A percentile compares a stretch with the other conserved stretches of the same genome.
Evolutionary conservation across 768 basidiomycete genomes (phyloP).

Genomic region (Amanita polypyramis): DNA sequence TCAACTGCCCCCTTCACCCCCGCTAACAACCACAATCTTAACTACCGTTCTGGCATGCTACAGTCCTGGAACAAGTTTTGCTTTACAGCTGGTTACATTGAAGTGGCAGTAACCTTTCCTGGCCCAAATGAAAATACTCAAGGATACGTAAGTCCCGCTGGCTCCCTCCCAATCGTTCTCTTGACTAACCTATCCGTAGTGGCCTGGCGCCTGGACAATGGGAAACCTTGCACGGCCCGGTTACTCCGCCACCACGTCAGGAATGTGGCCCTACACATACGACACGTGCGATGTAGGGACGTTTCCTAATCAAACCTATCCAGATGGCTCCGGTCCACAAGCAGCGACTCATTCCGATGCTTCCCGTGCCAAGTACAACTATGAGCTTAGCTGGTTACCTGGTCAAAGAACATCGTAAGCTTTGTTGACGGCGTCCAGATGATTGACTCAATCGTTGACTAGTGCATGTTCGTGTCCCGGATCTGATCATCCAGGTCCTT

Average conservation of each 20-base stretch:
- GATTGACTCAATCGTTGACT: not conserved
- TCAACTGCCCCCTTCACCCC: constrained; percentile 37
- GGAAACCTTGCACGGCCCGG: constrained; percentile 82
- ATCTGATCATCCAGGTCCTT: constrained; percentile 73
- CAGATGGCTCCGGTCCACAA: constrained; percentile 41
- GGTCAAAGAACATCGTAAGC: constrained; percentile 70
- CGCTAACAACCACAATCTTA: constrained; percentile 43
- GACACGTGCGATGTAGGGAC: constrained; percentile 70
- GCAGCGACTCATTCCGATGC: constrained; percentile 46
- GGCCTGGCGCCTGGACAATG: constrained; percentile 87
- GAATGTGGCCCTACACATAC: constrained; percentile 75
- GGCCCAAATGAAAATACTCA: constrained; percentile 42
- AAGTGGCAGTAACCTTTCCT: constrained; percentile 50
- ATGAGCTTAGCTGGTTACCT: constrained; percentile 58
- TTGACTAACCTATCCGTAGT: constrained; percentile 26
- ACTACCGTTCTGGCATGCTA: constrained; percentile 68
- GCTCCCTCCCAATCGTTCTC: no score
- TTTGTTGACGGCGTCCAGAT: not conserved
- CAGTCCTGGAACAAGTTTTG: constrained; percentile 91
- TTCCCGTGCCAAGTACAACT: constrained; percentile 41
- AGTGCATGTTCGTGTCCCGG: constrained; percentile 70
- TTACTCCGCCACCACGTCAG: constrained; percentile 71
- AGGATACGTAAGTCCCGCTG: constrained; percentile 31
- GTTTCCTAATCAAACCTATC: constrained; percentile 56
- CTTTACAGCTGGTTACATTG: constrained; percentile 73